Conservation (phyloP, 1,284 basidiomycete genomes). For the Ganoderma leucocontextum region DNA sequence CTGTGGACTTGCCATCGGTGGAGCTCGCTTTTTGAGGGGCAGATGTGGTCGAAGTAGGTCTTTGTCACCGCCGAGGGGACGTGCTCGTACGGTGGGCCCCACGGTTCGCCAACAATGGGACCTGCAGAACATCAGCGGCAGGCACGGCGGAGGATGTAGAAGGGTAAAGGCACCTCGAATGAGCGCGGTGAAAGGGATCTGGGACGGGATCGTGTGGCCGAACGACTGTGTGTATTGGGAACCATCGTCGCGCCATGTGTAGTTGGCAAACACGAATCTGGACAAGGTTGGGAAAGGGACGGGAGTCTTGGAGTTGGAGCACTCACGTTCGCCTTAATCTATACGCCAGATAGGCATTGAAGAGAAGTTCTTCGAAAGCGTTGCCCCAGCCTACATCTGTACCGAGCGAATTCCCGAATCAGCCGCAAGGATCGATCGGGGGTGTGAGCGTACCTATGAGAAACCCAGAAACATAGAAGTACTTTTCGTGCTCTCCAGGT, state of each 20-base stretch:
- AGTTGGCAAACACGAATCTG: conserved; percentile 64
- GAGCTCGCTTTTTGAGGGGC: conserved; percentile 3
- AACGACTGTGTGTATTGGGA: conserved; percentile 41
- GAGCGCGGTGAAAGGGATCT: conserved; percentile 67
- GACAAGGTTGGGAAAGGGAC: neutral
- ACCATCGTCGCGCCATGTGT: conserved; percentile 56
- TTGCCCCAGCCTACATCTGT: conserved; percentile 56
- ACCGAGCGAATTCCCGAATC: neutral
- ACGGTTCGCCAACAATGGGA: conserved; percentile 49
- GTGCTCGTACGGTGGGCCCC: conserved; percentile 27
- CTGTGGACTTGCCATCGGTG: neutral
- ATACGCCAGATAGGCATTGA: conserved; percentile 57
- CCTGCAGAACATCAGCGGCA: conserved; percentile 35
- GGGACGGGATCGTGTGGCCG: conserved; percentile 56
- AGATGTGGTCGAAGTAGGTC: conserved; percentile 43
- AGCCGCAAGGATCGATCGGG: neutral
- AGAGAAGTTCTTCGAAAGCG: conserved; percentile 58
- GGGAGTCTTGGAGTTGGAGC: neutral
- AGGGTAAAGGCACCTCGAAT: conserved; percentile 49
- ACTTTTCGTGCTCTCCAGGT: conserved; percentile 14
- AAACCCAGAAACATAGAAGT: conserved; percentile 19
- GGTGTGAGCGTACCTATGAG: neutral
- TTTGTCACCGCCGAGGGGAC: conserved; percentile 40
- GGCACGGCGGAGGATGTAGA: neutral
- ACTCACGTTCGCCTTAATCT: conserved; percentile 53